A percentile compares a stretch with the other conserved stretches of the same genome.
phyloP scores from a whole-genome alignment of 1,139 yeast species.

The Kazachstania sp. region DNA sequence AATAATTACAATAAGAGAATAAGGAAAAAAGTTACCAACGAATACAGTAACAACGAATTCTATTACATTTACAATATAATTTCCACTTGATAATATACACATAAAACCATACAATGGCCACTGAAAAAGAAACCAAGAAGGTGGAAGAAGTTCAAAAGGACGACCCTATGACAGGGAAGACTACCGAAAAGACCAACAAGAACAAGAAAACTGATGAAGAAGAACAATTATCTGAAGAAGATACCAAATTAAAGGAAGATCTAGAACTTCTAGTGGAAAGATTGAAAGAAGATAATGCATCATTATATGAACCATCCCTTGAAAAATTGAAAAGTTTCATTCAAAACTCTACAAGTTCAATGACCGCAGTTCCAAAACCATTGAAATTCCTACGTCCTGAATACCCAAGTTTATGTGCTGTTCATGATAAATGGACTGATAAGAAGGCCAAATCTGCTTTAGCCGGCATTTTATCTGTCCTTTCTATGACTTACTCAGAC shows the following conservation, averaged over 20 bases:
- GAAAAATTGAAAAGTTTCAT: constrained; percentile 66
- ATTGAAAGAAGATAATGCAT: constrained; percentile 40
- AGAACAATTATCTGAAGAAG: constrained; percentile 92
- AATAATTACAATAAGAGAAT: too few species aligned
- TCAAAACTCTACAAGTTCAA: constrained; percentile 89
- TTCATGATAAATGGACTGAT: constrained; percentile 62
- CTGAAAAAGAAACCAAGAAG: constrained; percentile 2
- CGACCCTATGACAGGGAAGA: background rate
- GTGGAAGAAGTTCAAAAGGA: background rate
- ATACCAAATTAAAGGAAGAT: constrained; percentile 77
- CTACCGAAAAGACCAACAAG: constrained; percentile 6
- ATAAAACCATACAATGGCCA: constrained; percentile 1
- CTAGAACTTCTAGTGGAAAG: constrained; percentile 82
- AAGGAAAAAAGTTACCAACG: too few species aligned
- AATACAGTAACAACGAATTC: background rate
- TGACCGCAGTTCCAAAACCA: constrained; percentile 99
- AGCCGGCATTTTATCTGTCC: constrained; percentile 84
- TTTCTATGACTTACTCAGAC: constrained; percentile 92
- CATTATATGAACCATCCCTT: constrained; percentile 52
- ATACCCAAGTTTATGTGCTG: constrained; percentile 54
- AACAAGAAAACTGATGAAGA: constrained; percentile 38
- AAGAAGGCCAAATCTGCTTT: constrained; percentile 37
- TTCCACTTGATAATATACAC: background rate
- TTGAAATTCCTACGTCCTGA: constrained; percentile 89
- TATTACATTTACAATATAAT: background rate